A percentile compares a stretch with the other conserved stretches of the same genome.
These are phyloP conservation scores for Diplodia sapinea DNA, from an alignment of 2,329 filamentous ascomycete genomes.

Conservation along the genomic window DNA sequence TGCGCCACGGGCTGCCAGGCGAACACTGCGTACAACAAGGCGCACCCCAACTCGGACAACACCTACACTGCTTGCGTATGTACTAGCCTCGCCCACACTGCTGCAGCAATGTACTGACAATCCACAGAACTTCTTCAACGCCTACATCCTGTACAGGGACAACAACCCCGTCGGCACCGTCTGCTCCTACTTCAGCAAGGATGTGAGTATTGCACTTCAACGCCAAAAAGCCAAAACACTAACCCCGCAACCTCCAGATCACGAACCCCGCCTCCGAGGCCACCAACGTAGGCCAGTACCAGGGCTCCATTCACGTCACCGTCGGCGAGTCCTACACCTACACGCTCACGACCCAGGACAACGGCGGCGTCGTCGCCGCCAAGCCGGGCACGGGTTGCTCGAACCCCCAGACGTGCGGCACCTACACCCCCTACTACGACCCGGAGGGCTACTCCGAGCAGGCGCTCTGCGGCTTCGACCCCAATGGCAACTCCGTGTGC, in stretches of 20 bases:
- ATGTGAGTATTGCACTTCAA: no score
- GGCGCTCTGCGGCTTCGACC: not conserved
- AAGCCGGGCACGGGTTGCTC: not conserved
- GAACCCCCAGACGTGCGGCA: not conserved
- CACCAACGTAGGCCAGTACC: constrained; percentile 15
- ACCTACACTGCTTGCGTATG: constrained; percentile 42
- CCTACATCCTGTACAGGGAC: constrained; percentile 8
- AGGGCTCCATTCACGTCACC: not conserved
- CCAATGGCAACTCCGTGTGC: not conserved
- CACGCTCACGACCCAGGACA: not conserved
- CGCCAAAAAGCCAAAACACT: no score
- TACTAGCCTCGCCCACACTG: no score
- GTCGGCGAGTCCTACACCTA: constrained; percentile 4
- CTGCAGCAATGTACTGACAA: no score
- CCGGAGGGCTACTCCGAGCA: not conserved
- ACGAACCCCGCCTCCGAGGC: not conserved
- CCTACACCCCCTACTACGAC: not conserved
- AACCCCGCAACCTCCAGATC: not conserved
- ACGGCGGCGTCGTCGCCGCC: not conserved
- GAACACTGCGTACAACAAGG: constrained; percentile 45
- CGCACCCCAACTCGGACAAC: constrained; percentile 38
- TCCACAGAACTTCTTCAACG: not conserved
- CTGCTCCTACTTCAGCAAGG: constrained; percentile 2
- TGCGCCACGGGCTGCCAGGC: constrained; percentile 46
- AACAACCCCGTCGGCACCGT: not conserved